These are phyloP conservation scores for Trichoderma atroviride DNA, from an alignment of 2,329 filamentous ascomycete genomes.

Conservation along the genomic window DNA sequence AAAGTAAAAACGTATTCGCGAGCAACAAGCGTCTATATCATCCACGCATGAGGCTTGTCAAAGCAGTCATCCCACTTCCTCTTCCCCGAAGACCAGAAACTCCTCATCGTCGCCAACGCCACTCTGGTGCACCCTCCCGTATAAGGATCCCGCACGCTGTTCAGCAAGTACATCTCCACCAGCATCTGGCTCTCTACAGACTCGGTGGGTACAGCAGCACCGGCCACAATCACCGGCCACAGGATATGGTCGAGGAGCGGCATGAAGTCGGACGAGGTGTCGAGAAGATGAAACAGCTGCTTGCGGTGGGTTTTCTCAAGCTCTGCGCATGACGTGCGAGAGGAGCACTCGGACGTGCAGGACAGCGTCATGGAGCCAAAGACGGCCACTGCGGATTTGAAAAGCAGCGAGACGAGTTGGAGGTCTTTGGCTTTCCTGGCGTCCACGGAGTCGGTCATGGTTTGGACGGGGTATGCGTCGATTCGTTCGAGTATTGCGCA, in stretches of 20 bases:
- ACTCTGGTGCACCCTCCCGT: not conserved
- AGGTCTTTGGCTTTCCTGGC: not conserved
- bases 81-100: constrained; percentile 24
- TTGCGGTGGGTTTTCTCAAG: not conserved
- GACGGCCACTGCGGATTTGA: constrained; percentile 23
- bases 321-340: not conserved
- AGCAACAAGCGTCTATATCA: not conserved
- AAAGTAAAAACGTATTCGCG: not conserved
- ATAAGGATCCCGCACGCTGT: constrained; percentile 17
- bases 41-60: constrained; percentile 22
- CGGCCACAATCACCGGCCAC: constrained; percentile 24
- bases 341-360: not conserved
- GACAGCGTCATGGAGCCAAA: constrained; percentile 7
- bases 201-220: constrained; percentile 4
- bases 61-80: constrained; percentile 26
- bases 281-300: constrained; percentile 19
- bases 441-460: not conserved
- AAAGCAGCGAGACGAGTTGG: constrained; percentile 9
- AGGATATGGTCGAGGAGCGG: constrained; percentile 17
- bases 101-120: constrained; percentile 18
- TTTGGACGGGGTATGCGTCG: not conserved
- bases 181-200: not conserved
- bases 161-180: constrained; percentile 12
- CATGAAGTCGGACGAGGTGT: not conserved
- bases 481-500: constrained; percentile 15